A percentile compares a stretch with the other conserved stretches of the same genome.
These are phyloP conservation scores for Spergularia marina DNA, from an alignment of 148 eudicot species.

Conservation along the genomic window DNA sequence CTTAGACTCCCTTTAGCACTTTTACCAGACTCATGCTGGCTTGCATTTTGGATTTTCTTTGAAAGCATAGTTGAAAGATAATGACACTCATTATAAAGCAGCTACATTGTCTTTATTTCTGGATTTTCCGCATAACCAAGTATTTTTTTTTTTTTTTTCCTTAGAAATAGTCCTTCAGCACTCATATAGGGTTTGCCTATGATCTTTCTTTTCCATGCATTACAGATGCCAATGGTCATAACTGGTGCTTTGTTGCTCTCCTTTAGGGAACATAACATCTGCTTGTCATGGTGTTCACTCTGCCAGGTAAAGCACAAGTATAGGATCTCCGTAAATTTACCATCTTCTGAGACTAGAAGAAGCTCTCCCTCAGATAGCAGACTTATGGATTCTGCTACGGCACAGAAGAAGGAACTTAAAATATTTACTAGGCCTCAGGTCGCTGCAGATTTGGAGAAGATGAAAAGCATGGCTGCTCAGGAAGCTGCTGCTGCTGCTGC, in stretches of 20 bases:
- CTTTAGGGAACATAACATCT: background rate
- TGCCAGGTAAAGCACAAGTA: constrained; percentile 79
- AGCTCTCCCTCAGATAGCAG: constrained; percentile 36
- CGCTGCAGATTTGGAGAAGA: constrained; percentile 66
- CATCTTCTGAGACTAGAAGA: constrained; percentile 26
- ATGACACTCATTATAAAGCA: no score
- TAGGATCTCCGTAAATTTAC: constrained; percentile 44
- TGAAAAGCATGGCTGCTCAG: constrained; percentile 64
- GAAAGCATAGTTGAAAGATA: no score
- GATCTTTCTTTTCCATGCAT: background rate
- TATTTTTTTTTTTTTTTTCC: no score
- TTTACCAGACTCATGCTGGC: no score
- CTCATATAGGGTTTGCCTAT: background rate
- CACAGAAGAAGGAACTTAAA: constrained; percentile 39
- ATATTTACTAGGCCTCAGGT: constrained; percentile 52
- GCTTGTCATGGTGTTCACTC: background rate
- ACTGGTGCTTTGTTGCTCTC: constrained; percentile 1
- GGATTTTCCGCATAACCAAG: no score
- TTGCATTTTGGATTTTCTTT: no score
- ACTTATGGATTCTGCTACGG: constrained; percentile 30
- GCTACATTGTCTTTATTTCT: no score
- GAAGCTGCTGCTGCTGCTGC: constrained; percentile 85
- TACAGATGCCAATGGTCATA: no score
- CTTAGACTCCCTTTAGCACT: no score
- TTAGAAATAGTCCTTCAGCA: background rate